Evolutionary conservation across 1,139 yeast genomes (phyloP).

Genomic region (Insectozyma bohioensis): DNA sequence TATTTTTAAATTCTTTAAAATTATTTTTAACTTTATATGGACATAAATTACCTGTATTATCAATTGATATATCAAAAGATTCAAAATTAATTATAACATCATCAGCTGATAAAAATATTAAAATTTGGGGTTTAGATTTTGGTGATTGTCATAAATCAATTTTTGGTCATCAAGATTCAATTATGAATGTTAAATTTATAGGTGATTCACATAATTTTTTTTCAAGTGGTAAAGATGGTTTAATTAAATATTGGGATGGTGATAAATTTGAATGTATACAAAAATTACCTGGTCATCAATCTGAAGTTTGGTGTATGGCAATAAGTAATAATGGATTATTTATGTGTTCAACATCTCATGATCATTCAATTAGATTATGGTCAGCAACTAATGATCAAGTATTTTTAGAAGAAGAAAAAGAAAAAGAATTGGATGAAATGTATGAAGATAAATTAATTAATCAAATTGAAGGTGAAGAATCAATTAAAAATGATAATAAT

Average conservation of each 20-base stretch:
- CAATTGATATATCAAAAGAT: constrained; percentile 87
- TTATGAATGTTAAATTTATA: constrained; percentile 82
- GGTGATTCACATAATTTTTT: constrained; percentile 87
- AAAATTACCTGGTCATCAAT: constrained; percentile 81
- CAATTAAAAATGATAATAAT: constrained; percentile 27
- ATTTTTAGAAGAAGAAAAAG: constrained; percentile 93
- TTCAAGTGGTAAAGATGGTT: constrained; percentile 86
- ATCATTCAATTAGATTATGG: constrained; percentile 91
- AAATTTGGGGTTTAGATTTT: constrained; percentile 97
- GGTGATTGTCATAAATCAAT: constrained; percentile 98
- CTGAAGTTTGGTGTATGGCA: constrained; percentile 91
- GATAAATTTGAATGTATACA: constrained; percentile 94
- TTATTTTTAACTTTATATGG: constrained; percentile 89
- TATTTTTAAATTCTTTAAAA: constrained; percentile 82
- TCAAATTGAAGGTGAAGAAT: constrained; percentile 55
- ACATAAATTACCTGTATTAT: constrained; percentile 89
- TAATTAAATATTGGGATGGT: constrained; percentile 96
- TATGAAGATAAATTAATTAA: constrained; percentile 76
- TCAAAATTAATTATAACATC: constrained; percentile 86
- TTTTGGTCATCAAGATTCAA: constrained; percentile 95
- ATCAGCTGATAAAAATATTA: constrained; percentile 95
- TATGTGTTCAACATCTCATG: constrained; percentile 88
- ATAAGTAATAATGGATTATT: constrained; percentile 71
- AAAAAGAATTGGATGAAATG: constrained; percentile 89
- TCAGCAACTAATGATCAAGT: constrained; percentile 90